phyloP scores from a whole-genome alignment of 345 rosid species.

The Eucalyptus virginea region DNA sequence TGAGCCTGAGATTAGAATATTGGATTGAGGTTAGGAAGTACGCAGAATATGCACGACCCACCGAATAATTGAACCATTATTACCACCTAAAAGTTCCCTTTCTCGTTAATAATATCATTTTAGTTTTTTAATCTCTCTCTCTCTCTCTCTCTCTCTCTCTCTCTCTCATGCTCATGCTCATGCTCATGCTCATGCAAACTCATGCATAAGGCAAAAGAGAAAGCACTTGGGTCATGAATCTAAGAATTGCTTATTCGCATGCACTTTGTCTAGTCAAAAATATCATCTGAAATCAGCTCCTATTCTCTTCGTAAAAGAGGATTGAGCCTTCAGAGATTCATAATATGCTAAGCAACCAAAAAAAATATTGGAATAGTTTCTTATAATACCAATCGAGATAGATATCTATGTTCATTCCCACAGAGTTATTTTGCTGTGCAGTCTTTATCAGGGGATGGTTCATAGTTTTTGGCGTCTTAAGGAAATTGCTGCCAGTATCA shows the following conservation, averaged over 20 bases:
- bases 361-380: not conserved
- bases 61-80: slow-evolving; percentile 2
- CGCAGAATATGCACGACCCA: not conserved
- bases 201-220: not conserved
- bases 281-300: not conserved
- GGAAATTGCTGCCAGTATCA: not conserved
- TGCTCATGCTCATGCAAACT: not conserved
- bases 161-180: not conserved
- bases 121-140: not conserved
- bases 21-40: not conserved
- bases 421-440: not conserved
- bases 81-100: not conserved
- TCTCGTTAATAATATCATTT: not conserved
- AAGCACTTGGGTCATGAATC: not conserved
- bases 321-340: not conserved
- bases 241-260: not conserved
- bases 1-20: not conserved
- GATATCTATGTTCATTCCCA: not conserved
- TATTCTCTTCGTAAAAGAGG: not conserved
- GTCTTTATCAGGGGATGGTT: not conserved
- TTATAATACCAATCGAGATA: not conserved
- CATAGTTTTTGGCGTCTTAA: not conserved
- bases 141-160: not conserved
- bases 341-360: not conserved
- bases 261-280: not conserved